Conservation (phyloP, 2,329 filamentous ascomycete genomes). For the Sclerotinia spermophila region DNA sequence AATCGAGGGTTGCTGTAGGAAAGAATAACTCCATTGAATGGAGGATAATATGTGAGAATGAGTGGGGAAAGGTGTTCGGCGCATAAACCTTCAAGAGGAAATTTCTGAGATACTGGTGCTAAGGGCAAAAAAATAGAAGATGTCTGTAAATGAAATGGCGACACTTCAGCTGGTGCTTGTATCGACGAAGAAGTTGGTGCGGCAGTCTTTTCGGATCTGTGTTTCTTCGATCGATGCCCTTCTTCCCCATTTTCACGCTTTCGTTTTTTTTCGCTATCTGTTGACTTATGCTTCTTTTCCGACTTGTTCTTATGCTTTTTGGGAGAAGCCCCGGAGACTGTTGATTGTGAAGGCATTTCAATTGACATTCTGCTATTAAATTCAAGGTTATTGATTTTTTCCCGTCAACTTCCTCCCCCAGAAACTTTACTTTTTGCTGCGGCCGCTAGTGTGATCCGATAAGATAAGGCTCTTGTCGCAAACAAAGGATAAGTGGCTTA, state of each 20-base stretch:
- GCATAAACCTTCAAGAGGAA: conserved; percentile 66
- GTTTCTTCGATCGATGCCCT: conserved; percentile 45
- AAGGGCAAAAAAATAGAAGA: conserved; percentile 77
- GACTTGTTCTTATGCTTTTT: conserved; percentile 34
- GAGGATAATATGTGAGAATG: conserved; percentile 71
- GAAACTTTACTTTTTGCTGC: conserved; percentile 20
- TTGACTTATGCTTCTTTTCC: conserved; percentile 38
- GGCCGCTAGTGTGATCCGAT: conserved; percentile 19
- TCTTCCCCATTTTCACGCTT: conserved; percentile 41
- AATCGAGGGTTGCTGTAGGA: conserved; percentile 68
- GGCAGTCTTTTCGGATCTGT: conserved; percentile 40
- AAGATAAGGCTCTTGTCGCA: not conserved
- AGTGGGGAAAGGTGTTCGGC: conserved; percentile 73
- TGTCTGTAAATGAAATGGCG: conserved; percentile 75
- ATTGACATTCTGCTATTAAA: conserved; percentile 29
- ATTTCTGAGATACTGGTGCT: conserved; percentile 65
- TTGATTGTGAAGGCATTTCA: conserved; percentile 24
- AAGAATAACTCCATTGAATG: conserved; percentile 70
- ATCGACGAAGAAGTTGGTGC: conserved; percentile 23
- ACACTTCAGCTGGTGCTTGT: conserved; percentile 39
- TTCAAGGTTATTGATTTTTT: conserved; percentile 10
- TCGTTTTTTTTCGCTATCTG: conserved; percentile 43
- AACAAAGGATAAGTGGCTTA: conserved; percentile 18
- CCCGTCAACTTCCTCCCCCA: not conserved
- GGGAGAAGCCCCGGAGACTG: conserved; percentile 23